Percentiles rank a stretch among this genome's conserved stretches.
Evolutionary conservation across 352 stramenopile species (phyloP).

Genomic region (Phytophthora hybrid): DNA sequence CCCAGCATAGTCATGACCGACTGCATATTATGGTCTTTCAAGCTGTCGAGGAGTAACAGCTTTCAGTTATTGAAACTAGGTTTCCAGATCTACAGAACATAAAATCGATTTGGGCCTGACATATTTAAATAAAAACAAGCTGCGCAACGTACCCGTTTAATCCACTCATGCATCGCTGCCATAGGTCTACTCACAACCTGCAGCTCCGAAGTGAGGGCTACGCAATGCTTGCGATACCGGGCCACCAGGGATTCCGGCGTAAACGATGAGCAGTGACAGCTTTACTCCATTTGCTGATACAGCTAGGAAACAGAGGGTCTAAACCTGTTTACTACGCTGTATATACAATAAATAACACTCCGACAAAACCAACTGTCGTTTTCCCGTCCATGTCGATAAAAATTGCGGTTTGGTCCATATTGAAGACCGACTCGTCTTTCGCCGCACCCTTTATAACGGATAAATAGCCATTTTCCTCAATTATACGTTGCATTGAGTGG

Average conservation of each 20-base stretch:
- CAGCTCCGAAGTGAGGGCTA: not conserved
- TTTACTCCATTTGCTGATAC: not conserved
- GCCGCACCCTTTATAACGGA: not conserved
- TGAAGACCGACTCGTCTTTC: not conserved
- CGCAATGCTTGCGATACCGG: not conserved
- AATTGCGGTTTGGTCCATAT: not conserved
- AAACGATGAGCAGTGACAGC: not conserved
- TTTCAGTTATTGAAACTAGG: not conserved
- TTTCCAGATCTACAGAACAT: not conserved
- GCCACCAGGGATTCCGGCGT: not conserved
- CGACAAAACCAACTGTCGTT: not conserved
- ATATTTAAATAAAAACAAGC: not conserved
- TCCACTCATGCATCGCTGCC: not conserved
- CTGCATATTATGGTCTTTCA: not conserved
- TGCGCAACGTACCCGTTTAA: not conserved
- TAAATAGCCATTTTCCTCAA: not conserved
- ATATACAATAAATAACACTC: not conserved
- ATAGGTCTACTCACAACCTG: not conserved
- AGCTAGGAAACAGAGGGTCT: not conserved
- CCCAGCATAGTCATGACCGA: not conserved
- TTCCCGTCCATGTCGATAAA: not conserved
- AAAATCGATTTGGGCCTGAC: not conserved
- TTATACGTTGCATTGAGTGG: not conserved
- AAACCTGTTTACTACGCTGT: not conserved
- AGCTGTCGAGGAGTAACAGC: not conserved